phyloP scores from a whole-genome alignment of 192 early-diverging fungal genomes.

The Haplosporangium gracile region DNA sequence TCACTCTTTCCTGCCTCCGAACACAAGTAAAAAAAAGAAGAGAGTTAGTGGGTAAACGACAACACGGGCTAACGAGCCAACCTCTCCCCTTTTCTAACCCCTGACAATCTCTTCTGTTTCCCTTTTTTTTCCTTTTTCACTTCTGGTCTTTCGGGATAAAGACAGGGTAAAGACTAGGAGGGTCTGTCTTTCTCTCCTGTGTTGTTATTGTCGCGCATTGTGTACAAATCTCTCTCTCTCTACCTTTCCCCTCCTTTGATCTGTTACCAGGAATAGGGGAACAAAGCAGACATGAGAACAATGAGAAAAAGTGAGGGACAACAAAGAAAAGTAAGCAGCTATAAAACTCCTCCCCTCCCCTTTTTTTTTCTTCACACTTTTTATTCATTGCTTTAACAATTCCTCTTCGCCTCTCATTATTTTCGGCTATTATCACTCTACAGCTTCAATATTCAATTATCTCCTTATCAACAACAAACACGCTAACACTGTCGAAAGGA shows the following conservation, averaged over 20 bases:
- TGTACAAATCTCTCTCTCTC: too few species aligned
- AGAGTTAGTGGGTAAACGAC: background rate
- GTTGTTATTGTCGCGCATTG: too few species aligned
- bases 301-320: background rate
- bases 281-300: too few species aligned
- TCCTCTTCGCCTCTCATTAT: background rate
- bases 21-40: background rate
- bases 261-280: too few species aligned
- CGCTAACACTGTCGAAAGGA: background rate
- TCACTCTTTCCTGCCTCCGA: too few species aligned
- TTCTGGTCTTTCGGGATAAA: background rate
- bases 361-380: background rate
- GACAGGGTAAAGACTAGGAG: background rate
- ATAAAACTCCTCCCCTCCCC: background rate
- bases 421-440: background rate
- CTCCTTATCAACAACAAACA: background rate
- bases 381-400: background rate
- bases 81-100: background rate
- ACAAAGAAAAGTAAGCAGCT: background rate
- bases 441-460: background rate
- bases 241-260: too few species aligned
- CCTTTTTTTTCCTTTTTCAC: background rate
- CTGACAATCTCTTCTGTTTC: background rate
- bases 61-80: background rate
- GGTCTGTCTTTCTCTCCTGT: background rate